Conservation (phyloP, 202 grass and related monocot species). For the Carex sylvatica region DNA sequence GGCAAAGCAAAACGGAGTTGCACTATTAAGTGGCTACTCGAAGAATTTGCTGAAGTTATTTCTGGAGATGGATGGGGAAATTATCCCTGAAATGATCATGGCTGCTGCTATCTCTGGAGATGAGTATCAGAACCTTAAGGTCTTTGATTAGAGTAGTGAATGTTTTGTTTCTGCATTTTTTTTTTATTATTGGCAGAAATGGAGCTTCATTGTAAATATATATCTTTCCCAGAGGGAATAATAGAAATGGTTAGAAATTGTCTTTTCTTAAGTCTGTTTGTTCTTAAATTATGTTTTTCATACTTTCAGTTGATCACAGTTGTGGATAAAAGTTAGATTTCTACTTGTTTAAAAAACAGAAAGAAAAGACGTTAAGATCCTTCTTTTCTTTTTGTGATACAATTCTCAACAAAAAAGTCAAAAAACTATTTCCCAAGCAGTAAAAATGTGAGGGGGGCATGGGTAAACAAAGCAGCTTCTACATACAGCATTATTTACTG, state of each 20-base stretch:
- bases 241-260: not conserved
- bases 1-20: slow-evolving; percentile 32
- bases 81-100: slow-evolving; percentile 40
- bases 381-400: not conserved
- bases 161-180: slow-evolving; percentile 10
- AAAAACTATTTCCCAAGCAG: not conserved
- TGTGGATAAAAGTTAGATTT: not conserved
- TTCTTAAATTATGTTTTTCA: not conserved
- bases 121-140: slow-evolving; percentile 43
- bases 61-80: slow-evolving; percentile 39
- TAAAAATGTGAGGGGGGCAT: not conserved
- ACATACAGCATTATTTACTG: slow-evolving; percentile 9
- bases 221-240: slow-evolving; percentile 16
- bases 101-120: slow-evolving; percentile 38
- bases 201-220: slow-evolving; percentile 15
- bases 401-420: not conserved
- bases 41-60: slow-evolving; percentile 68
- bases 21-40: slow-evolving; percentile 55
- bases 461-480: not conserved
- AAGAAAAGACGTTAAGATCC: not conserved
- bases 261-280: slow-evolving; percentile 10
- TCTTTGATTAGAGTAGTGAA: slow-evolving; percentile 31
- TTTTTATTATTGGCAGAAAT: slow-evolving; percentile 10
- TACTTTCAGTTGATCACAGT: not conserved
- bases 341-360: not conserved